Percentiles rank a stretch among this genome's conserved stretches.
These are phyloP conservation scores for Ajuga chamaepitys DNA, from an alignment of 257 asterid genomes.

Conservation along the genomic window DNA sequence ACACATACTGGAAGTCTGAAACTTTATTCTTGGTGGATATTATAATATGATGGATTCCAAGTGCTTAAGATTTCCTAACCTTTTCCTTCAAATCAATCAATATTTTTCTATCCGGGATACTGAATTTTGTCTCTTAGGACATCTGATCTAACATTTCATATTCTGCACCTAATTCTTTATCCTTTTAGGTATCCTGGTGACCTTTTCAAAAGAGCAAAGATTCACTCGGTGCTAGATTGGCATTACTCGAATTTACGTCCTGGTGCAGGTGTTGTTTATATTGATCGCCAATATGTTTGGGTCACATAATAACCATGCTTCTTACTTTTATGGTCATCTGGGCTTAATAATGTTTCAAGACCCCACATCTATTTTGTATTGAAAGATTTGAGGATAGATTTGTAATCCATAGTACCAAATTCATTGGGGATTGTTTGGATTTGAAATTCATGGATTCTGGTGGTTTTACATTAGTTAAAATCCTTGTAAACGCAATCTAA, in stretches of 20 bases:
- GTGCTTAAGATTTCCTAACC: too few species aligned
- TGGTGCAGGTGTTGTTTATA: slow-evolving; percentile 61
- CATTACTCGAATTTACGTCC: slow-evolving; percentile 74
- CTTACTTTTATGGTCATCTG: background rate
- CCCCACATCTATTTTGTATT: too few species aligned
- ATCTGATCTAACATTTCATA: background rate
- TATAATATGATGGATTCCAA: too few species aligned
- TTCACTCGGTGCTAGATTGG: slow-evolving; percentile 91
- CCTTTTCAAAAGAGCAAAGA: slow-evolving; percentile 60
- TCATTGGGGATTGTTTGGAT: too few species aligned
- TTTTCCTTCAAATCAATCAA: too few species aligned
- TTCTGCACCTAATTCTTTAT: slow-evolving; percentile 6
- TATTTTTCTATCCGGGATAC: background rate
- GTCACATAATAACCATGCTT: background rate
- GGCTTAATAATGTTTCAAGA: background rate
- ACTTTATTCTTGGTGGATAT: too few species aligned
- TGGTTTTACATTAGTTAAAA: too few species aligned
- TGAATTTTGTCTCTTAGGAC: background rate
- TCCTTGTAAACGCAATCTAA: too few species aligned
- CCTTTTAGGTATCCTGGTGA: slow-evolving; percentile 83
- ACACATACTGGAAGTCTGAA: too few species aligned
- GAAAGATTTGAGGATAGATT: too few species aligned
- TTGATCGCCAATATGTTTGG: background rate
- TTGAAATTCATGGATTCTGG: too few species aligned
- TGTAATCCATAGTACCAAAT: too few species aligned